These are phyloP conservation scores for Candida xiaguanensis DNA, from an alignment of 805 yeast species.

Conservation along the genomic window DNA sequence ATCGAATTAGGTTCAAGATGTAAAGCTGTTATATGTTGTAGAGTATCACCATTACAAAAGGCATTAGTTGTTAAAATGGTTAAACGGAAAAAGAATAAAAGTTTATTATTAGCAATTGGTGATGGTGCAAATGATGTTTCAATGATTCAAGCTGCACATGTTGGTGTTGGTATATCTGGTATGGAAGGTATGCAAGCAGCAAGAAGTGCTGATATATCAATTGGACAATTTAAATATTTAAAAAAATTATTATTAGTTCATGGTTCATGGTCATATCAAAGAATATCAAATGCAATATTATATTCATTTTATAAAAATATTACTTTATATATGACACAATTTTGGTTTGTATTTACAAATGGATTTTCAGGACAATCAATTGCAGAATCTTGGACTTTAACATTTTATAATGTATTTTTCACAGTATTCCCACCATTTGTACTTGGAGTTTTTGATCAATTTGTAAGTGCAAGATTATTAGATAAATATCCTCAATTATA, in stretches of 20 bases:
- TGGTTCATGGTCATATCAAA: constrained; percentile 96
- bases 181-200: constrained; percentile 99
- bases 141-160: constrained; percentile 99
- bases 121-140: constrained; percentile 99
- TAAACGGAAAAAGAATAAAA: constrained; percentile 67
- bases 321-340: constrained; percentile 94
- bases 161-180: constrained; percentile 98
- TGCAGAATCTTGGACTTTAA: constrained; percentile 96
- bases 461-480: constrained; percentile 82
- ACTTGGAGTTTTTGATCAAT: constrained; percentile 94
- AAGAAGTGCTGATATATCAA: constrained; percentile 93
- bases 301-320: constrained; percentile 96
- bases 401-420: constrained; percentile 90
- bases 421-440: constrained; percentile 96
- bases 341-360: constrained; percentile 93
- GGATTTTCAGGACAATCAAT: constrained; percentile 94
- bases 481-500: constrained; percentile 92
- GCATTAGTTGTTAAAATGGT: constrained; percentile 95
- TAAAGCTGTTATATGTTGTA: constrained; percentile 95
- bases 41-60: constrained; percentile 96
- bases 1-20: constrained; percentile 80
- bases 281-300: constrained; percentile 87
- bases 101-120: constrained; percentile 86
- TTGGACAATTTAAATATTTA: constrained; percentile 90
- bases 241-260: constrained; percentile 84